Base-by-base conservation (phyloP, 371 early-diverging fungal genomes). In the Rhizopus arrhizus region DNA sequence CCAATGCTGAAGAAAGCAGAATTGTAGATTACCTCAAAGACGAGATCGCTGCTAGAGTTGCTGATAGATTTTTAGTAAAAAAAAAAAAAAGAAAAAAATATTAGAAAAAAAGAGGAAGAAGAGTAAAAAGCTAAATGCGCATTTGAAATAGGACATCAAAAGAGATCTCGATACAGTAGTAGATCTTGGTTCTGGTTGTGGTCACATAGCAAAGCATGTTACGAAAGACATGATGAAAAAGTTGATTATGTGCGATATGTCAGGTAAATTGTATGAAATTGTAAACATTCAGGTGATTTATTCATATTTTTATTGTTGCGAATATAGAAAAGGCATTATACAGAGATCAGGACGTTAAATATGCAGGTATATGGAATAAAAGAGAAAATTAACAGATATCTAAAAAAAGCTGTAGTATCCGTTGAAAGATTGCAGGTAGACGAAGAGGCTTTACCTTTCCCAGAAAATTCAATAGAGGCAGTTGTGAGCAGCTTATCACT, bases 11-110 rank as follows among this genome's bases (percentile, higher is more conserved):
- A 33, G 61, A 71, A 34, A 89, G 90, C 58, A 87, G 92, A 8
- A 78, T 84, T n/a, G 90, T 88, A 1, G 97, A 97, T 73, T 97
- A 97, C 65, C 77, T 97, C 29, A 90, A 87, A 61, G 95, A 97
- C 74, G 96, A 95, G 61, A 85, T 95, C 5, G 97, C 96, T 6
- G 84, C 84, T 31, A 77, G 95, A 36, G 77, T 97, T 4, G 93
- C 90, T 4, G 98, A 97, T 69, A 82, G 97, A 35, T 72, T 97
- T 33, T 62, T 92, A 82, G 93, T 93, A 77, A 32, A 45, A 33
- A 31, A 35, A 29, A 53, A 43, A 29, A 3, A 47, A 28, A 15
- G 41, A 10, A 34, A 33, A 12, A 1, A 28, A 33, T 4, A 35
- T 60, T 46, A 54, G 10, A 10, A n/a, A 47, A 47, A 32, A 10